phyloP scores from a whole-genome alignment of 2,329 filamentous ascomycete genomes.

The Dactylonectria estremocensis region DNA sequence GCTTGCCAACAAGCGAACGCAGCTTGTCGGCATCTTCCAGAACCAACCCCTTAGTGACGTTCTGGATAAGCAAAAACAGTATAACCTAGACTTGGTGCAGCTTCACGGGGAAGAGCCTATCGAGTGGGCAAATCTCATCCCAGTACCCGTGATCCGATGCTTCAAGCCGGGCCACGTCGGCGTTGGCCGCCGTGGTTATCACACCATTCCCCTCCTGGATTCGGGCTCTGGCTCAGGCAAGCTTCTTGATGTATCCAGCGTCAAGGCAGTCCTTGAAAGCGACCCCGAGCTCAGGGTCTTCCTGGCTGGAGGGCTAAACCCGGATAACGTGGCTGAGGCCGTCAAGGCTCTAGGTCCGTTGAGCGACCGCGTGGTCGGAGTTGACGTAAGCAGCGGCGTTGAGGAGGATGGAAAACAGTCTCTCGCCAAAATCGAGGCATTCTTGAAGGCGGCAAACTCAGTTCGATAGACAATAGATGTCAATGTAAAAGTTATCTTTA shows the following conservation, averaged over 20 bases:
- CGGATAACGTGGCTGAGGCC: slow-evolving; percentile 81
- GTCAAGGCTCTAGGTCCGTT: slow-evolving; percentile 75
- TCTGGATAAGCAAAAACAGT: slow-evolving; percentile 80
- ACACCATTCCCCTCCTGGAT: slow-evolving; percentile 87
- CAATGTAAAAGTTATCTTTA: slow-evolving; percentile 6
- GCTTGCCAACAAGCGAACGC: slow-evolving; percentile 72
- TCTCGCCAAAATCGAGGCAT: slow-evolving; percentile 83
- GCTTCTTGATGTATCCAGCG: slow-evolving; percentile 79
- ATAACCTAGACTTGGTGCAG: slow-evolving; percentile 90
- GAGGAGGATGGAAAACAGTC: slow-evolving; percentile 88
- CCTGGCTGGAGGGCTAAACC: slow-evolving; percentile 87
- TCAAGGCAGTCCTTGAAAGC: slow-evolving; percentile 75
- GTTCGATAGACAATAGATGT: slow-evolving; percentile 64
- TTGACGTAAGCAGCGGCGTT: slow-evolving; percentile 96
- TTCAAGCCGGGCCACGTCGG: slow-evolving; percentile 85
- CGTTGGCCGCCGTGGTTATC: slow-evolving; percentile 82
- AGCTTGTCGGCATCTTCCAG: slow-evolving; percentile 94
- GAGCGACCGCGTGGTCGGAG: slow-evolving; percentile 78
- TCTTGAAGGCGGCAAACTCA: slow-evolving; percentile 82
- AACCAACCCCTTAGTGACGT: slow-evolving; percentile 90
- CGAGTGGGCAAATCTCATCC: slow-evolving; percentile 91
- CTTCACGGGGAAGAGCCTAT: slow-evolving; percentile 93
- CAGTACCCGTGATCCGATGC: slow-evolving; percentile 90
- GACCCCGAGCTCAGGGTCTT: slow-evolving; percentile 83
- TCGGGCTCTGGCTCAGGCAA: slow-evolving; percentile 89